Percentiles rank a stretch among this genome's conserved stretches.
phyloP scores from a whole-genome alignment of 306 rosid genomes.

The Prunus padus region DNA sequence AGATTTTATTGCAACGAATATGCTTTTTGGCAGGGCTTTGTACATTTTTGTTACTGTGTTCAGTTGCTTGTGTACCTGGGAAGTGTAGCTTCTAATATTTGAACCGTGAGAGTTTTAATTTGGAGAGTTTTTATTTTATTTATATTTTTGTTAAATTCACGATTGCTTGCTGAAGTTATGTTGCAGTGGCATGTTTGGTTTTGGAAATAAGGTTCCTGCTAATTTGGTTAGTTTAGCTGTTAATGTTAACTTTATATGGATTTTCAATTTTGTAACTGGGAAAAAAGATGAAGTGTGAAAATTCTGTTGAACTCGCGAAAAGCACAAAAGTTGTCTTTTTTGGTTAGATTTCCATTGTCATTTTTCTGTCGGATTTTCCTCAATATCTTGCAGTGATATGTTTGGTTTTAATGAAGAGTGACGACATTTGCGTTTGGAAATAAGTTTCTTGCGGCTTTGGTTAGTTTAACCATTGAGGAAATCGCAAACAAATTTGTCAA shows the following conservation, averaged over 20 bases:
- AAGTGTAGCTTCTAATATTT: background rate
- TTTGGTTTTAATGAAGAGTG: no score
- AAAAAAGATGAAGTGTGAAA: background rate
- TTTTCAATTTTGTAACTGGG: background rate
- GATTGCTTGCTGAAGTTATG: background rate
- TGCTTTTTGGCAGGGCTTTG: background rate
- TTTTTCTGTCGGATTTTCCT: constrained; percentile 6
- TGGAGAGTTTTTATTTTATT: background rate
- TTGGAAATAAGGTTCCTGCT: background rate
- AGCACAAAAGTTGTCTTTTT: constrained; percentile 2
- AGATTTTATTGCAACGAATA: background rate
- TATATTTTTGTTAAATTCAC: background rate
- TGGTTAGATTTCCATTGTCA: background rate
- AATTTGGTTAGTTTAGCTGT: background rate
- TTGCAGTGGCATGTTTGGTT: background rate
- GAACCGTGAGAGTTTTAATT: background rate
- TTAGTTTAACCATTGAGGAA: background rate
- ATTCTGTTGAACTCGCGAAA: background rate
- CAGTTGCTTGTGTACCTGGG: background rate
- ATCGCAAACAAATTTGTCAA: background rate
- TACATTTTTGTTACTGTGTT: background rate
- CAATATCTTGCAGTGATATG: no score
- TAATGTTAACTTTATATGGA: background rate
- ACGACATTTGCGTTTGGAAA: no score
- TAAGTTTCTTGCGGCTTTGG: no score